Evolutionary conservation across 1,139 yeast species (phyloP).

Genomic region (Schwanniomyces etchellsii): DNA sequence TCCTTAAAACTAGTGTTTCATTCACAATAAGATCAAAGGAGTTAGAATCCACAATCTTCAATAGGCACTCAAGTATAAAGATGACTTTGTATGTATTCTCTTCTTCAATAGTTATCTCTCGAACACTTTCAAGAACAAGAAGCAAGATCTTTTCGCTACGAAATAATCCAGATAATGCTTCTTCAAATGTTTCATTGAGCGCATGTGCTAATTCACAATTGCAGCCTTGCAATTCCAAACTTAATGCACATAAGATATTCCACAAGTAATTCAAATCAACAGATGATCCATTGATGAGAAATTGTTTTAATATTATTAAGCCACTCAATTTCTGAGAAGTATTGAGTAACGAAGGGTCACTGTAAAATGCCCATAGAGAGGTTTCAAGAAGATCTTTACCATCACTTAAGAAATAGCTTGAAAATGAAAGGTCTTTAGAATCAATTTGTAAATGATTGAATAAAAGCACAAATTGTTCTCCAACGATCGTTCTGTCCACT

Average conservation of each 20-base stretch:
- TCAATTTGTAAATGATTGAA: constrained; percentile 22
- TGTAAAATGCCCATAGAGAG: constrained; percentile 25
- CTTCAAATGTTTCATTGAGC: constrained; percentile 26
- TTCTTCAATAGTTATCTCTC: not conserved
- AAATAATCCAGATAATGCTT: constrained; percentile 23
- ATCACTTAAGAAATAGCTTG: constrained; percentile 17
- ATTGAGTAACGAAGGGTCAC: constrained; percentile 4
- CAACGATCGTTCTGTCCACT: constrained; percentile 6
- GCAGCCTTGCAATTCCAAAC: constrained; percentile 11
- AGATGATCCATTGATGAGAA: constrained; percentile 20
- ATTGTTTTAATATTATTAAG: constrained; percentile 29
- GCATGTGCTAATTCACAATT: constrained; percentile 19
- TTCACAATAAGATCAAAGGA: constrained; percentile 15
- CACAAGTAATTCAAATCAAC: constrained; percentile 19
- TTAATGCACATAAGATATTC: constrained; percentile 16
- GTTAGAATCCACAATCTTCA: constrained; percentile 16
- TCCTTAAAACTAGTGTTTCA: constrained; percentile 16
- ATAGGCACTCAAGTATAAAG: constrained; percentile 19
- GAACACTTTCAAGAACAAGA: constrained; percentile 5
- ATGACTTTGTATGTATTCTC: constrained; percentile 3
- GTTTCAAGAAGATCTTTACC: constrained; percentile 22
- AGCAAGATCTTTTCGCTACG: constrained; percentile 15
- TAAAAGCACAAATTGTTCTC: constrained; percentile 14
- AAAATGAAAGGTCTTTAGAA: constrained; percentile 14
- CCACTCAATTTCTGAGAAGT: constrained; percentile 18